Conservation (phyloP, 2,329 filamentous ascomycete genomes). For the Hymenoscyphus linearis region DNA sequence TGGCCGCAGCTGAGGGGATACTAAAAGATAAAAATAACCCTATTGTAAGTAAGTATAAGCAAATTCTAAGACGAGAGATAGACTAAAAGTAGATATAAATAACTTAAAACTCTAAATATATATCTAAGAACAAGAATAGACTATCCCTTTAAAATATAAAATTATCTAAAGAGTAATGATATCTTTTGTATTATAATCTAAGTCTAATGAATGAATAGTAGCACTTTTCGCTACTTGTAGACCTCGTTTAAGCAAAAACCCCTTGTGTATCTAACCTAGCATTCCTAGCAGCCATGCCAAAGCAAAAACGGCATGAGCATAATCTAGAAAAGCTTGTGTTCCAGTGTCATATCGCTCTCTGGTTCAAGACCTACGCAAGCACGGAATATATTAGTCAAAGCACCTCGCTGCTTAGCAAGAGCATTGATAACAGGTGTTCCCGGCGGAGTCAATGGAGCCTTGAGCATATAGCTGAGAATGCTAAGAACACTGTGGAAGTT, state of each 20-base stretch:
- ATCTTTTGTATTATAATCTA: slow-evolving; percentile 13
- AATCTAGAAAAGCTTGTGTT: slow-evolving; percentile 87
- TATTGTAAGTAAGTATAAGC: too few relatives aligned
- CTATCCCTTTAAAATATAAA: neutral
- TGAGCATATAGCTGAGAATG: slow-evolving; percentile 97
- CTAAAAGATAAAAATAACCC: too few relatives aligned
- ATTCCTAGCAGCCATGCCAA: neutral
- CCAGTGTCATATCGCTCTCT: slow-evolving; percentile 97
- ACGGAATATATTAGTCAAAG: slow-evolving; percentile 96
- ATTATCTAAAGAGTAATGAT: neutral
- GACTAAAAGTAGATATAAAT: too few relatives aligned
- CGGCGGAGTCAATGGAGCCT: slow-evolving; percentile 88
- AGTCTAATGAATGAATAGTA: slow-evolving; percentile 31
- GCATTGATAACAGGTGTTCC: slow-evolving; percentile 95
- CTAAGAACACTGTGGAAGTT: slow-evolving; percentile 96
- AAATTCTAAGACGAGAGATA: too few relatives aligned
- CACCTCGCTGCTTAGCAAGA: slow-evolving; percentile 90
- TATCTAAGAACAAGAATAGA: neutral
- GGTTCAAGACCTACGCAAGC: slow-evolving; percentile 95
- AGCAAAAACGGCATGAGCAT: neutral
- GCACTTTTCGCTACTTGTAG: slow-evolving; percentile 30
- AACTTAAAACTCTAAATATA: too few relatives aligned
- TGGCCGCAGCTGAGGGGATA: too few relatives aligned
- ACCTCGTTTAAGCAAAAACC: slow-evolving; percentile 7
- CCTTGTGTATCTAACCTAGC: neutral